Evolutionary conservation across 2,329 filamentous ascomycete genomes (phyloP).

Genomic region (Botrytis deweyae): DNA sequence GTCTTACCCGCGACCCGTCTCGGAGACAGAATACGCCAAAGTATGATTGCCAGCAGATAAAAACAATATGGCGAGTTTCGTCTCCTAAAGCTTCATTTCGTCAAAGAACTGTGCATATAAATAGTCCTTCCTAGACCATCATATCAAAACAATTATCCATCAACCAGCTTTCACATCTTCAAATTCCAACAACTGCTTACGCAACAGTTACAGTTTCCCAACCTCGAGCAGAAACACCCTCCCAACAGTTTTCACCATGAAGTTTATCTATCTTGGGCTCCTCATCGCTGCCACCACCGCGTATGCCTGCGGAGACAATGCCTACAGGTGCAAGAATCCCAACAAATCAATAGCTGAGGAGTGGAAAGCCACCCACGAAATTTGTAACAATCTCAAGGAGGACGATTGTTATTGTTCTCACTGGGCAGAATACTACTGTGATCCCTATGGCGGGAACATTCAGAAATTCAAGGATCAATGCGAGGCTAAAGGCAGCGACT

Average conservation of each 20-base stretch:
- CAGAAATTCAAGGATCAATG: not conserved
- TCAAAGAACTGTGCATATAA: not conserved
- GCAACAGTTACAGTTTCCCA: not conserved
- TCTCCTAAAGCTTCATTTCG: not conserved
- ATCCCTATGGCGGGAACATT: not conserved
- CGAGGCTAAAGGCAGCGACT: not conserved
- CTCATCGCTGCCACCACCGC: not conserved
- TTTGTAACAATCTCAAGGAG: not conserved
- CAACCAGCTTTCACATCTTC: not conserved
- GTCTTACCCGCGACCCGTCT: not conserved
- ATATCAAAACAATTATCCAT: not conserved
- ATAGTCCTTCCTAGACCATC: not conserved
- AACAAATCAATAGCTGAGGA: not conserved
- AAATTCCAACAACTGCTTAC: not conserved
- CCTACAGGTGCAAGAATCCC: not conserved
- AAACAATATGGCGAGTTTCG: not conserved
- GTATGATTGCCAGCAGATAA: not conserved
- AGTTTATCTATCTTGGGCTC: not conserved
- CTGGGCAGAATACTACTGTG: conserved; percentile 1
- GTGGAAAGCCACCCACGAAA: not conserved
- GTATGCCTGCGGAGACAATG: not conserved
- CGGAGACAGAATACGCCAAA: not conserved
- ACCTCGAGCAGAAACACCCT: not conserved
- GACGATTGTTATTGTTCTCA: conserved; percentile 1
- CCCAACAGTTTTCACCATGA: not conserved